phyloP scores from a whole-genome alignment of 106 monocot species.

The Phalaenopsis aphrodite region DNA sequence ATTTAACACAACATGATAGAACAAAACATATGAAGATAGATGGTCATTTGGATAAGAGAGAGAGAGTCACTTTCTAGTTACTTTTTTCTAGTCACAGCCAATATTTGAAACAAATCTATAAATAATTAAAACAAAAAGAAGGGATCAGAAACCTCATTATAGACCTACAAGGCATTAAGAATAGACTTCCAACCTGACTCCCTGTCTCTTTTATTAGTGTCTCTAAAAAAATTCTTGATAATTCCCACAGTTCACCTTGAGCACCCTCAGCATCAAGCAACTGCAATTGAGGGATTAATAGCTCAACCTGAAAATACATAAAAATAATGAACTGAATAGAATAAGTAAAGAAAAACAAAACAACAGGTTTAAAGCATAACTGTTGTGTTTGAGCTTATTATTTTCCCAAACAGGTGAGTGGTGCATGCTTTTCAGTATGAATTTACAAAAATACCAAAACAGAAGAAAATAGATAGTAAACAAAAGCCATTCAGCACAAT shows the following conservation, averaged over 20 bases:
- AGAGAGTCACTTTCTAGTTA: no score
- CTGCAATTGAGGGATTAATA: constrained; percentile 85
- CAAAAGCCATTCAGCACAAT: neutral
- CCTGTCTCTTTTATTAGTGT: constrained; percentile 56
- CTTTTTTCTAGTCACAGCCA: no score
- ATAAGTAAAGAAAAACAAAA: neutral
- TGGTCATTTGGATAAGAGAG: no score
- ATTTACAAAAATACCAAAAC: neutral
- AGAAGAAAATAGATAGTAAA: neutral
- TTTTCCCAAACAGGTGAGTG: neutral
- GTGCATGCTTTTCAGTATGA: neutral
- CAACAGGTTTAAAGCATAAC: neutral
- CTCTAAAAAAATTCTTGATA: constrained; percentile 82
- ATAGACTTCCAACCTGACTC: constrained; percentile 39
- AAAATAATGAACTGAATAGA: neutral
- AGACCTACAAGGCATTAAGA: neutral
- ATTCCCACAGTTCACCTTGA: constrained; percentile 79
- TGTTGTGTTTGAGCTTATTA: neutral
- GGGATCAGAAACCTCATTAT: neutral
- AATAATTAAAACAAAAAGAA: neutral
- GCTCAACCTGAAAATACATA: constrained; percentile 55
- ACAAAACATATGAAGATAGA: no score
- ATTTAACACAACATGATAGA: no score
- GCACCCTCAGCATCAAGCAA: constrained; percentile 95
- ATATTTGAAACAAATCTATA: no score